phyloP scores from a whole-genome alignment of 768 basidiomycete genomes.

The Lactarius indigo region DNA sequence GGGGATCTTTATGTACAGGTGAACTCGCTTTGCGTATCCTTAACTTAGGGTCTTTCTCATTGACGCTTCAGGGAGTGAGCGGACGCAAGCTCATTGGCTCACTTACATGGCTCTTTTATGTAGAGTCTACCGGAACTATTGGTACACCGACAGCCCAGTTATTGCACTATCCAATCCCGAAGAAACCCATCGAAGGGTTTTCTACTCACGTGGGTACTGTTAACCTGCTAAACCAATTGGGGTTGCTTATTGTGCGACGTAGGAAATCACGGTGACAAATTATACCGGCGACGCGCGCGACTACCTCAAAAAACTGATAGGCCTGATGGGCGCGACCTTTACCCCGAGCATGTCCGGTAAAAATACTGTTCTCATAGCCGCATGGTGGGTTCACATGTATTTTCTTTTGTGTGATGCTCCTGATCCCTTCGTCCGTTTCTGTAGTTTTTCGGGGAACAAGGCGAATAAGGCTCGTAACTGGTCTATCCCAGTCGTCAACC shows the following conservation, averaged over 20 bases:
- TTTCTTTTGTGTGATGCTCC: not conserved
- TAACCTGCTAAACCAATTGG: not conserved
- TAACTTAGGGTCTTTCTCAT: not conserved
- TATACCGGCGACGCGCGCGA: slow-evolving; percentile 85
- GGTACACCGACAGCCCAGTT: slow-evolving; percentile 69
- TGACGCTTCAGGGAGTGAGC: slow-evolving; percentile 51
- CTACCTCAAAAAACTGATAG: slow-evolving; percentile 81
- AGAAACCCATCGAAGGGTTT: slow-evolving; percentile 55
- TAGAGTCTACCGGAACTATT: slow-evolving; percentile 58
- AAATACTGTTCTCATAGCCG: slow-evolving; percentile 82
- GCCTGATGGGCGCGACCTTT: slow-evolving; percentile 71
- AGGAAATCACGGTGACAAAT: slow-evolving; percentile 85
- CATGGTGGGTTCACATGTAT: slow-evolving; percentile 53
- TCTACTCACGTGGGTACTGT: slow-evolving; percentile 50
- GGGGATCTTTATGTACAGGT: slow-evolving; percentile 73
- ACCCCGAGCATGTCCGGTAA: slow-evolving; percentile 75
- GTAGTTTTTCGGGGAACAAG: slow-evolving; percentile 43
- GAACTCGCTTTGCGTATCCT: not conserved
- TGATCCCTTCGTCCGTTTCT: slow-evolving; percentile 3
- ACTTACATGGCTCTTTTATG: slow-evolving; percentile 79
- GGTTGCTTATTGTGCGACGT: not conserved
- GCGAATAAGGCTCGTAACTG: slow-evolving; percentile 70
- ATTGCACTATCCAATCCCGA: slow-evolving; percentile 81
- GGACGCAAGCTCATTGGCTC: slow-evolving; percentile 65
- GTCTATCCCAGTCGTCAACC: slow-evolving; percentile 86